Base-by-base conservation (phyloP, 1,284 basidiomycete genomes). In the Cryptococcus sp. region DNA sequence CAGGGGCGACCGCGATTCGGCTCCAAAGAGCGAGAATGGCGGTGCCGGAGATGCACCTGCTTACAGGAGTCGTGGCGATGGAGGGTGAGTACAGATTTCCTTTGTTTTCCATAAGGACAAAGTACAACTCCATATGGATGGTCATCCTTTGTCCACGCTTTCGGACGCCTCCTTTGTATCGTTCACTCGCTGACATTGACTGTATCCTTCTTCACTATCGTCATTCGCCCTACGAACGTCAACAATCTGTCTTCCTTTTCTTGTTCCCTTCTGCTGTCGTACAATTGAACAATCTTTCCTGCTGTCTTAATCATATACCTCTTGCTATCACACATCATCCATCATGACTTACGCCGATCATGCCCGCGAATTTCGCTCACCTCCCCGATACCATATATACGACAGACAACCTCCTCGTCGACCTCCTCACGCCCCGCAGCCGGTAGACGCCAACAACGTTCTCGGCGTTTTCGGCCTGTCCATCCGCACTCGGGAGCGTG, bases 381-480 rank as follows among this genome's bases (percentile, higher is more conserved):
- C 34, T 17, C 43, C 49, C 19, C 43, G 15, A 56, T 26, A 20
- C 16, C 46, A 52, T 46, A 40, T 49, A 52, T 25, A 29, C 20
- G 29, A 19, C 29, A 40, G 54, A 22, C 19, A 6, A 15, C 22
- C 38, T n/a, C 48, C 57, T 13, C 49, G 23, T 34, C 23, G 20
- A 45, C 25, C 46, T 7, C 44, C 54, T 40, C 49, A 40, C 26
- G 46, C 40, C n/a, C 87, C 89, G 55, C 88, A 88, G 69, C 91
- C 94, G 25, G 29, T 34, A 34, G 29, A 34, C 29, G 29, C 29
- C 29, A 89, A 89, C 65, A 87, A 86, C 62, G 93, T 97, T 22
- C 84, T 99, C 59, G 96, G 96, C 60, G 93, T 97, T 17, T 99
- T 99, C 69, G 96, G 95, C 17, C 82, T 99, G 45, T 94, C 91